A percentile compares a stretch with the other conserved stretches of the same genome.
Evolutionary conservation across 305 asterid species (phyloP).

Genomic region (Withania somnifera): DNA sequence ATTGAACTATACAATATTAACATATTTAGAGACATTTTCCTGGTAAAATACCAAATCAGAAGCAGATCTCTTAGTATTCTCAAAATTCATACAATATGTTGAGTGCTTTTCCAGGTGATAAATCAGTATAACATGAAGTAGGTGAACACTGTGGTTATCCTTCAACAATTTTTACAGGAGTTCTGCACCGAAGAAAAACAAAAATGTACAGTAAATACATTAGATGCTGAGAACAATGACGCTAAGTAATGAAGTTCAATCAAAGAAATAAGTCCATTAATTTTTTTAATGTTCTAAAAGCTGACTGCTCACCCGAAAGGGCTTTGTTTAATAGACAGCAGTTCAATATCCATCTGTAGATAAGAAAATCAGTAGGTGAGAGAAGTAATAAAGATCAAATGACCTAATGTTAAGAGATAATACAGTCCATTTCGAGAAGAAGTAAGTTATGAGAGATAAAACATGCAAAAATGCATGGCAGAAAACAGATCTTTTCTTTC

Average conservation of each 20-base stretch:
- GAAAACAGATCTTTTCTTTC: neutral
- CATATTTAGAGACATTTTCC: neutral
- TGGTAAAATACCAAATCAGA: neutral
- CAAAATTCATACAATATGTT: neutral
- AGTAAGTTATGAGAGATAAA: neutral
- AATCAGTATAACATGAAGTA: slow-evolving; percentile 1
- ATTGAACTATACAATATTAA: neutral
- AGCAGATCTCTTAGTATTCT: neutral
- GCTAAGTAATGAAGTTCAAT: neutral
- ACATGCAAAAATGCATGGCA: neutral
- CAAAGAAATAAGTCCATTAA: neutral
- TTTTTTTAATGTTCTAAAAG: neutral
- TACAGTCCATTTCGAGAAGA: neutral
- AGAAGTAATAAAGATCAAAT: neutral
- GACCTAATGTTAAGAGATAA: neutral
- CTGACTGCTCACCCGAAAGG: slow-evolving; percentile 64
- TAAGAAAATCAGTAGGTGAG: neutral
- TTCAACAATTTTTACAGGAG: slow-evolving; percentile 78
- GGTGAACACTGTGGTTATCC: slow-evolving; percentile 30
- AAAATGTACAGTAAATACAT: neutral
- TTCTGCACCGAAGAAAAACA: slow-evolving; percentile 34
- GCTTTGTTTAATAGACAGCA: slow-evolving; percentile 76
- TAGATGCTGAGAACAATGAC: neutral
- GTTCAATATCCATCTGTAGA: slow-evolving; percentile 74
- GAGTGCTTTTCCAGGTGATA: neutral